These are phyloP conservation scores for Bimuria novae-zelandiae DNA, from an alignment of 2,329 filamentous ascomycete species.

Conservation along the genomic window DNA sequence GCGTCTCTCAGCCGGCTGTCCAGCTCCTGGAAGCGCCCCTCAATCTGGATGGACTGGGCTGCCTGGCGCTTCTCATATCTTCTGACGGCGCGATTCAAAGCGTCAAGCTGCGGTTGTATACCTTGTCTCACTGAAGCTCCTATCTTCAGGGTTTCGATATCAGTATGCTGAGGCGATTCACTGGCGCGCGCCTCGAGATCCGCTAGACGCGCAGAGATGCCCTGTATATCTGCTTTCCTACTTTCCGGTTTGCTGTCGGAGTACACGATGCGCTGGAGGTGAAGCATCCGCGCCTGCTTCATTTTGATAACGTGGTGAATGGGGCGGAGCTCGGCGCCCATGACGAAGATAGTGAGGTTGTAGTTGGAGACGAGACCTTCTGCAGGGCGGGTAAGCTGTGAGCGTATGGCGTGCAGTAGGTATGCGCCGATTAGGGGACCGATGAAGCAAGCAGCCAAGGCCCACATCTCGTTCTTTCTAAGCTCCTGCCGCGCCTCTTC, in stretches of 20 bases:
- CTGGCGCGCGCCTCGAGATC: conserved; percentile 66
- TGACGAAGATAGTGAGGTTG: conserved; percentile 87
- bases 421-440: conserved; percentile 81
- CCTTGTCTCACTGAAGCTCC: conserved; percentile 63
- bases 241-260: conserved; percentile 25
- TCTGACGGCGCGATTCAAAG: conserved; percentile 83
- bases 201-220: conserved; percentile 67
- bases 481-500: conserved; percentile 65
- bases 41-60: conserved; percentile 74
- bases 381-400: conserved; percentile 78
- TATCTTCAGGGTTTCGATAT: conserved; percentile 48
- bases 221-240: conserved; percentile 25
- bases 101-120: conserved; percentile 82
- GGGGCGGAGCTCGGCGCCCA: conserved; percentile 84
- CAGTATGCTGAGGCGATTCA: conserved; percentile 44
- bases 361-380: conserved; percentile 90
- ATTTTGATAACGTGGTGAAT: conserved; percentile 81
- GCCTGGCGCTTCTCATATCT: conserved; percentile 89
- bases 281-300: conserved; percentile 76
- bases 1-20: conserved; percentile 76
- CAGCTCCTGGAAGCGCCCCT: conserved; percentile 72
- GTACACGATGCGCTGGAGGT: conserved; percentile 74
- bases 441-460: conserved; percentile 77
- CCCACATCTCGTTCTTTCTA: conserved; percentile 73
- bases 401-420: conserved; percentile 78